A percentile compares a stretch with the other conserved stretches of the same genome.
Conservation (phyloP, 129 eudicot species). For the Flaveria ramosissima region DNA sequence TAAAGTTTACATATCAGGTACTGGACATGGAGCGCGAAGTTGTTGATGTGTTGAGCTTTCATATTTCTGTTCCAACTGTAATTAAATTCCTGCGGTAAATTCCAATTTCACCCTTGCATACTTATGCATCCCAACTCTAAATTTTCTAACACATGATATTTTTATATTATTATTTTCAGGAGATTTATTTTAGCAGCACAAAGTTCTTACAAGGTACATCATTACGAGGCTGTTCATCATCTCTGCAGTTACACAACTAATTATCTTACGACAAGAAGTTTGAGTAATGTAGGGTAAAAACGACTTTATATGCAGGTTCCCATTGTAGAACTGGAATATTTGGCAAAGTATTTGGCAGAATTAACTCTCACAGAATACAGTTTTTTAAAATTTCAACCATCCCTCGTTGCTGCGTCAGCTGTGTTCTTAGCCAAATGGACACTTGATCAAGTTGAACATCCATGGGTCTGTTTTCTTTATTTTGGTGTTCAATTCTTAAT, state of each 20-base stretch:
- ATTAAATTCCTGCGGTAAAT: slow-evolving; percentile 76
- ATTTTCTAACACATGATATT: slow-evolving; percentile 20
- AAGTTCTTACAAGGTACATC: slow-evolving; percentile 64
- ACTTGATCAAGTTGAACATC: slow-evolving; percentile 75
- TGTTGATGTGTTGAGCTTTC: slow-evolving; percentile 63
- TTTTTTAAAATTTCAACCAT: slow-evolving; percentile 77
- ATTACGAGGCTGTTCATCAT: slow-evolving; percentile 7
- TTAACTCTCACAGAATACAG: slow-evolving; percentile 75
- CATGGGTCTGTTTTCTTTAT: slow-evolving; percentile 69
- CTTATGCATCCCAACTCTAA: slow-evolving; percentile 3
- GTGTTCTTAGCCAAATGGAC: slow-evolving; percentile 96
- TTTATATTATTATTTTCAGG: slow-evolving; percentile 44
- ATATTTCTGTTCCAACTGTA: slow-evolving; percentile 73
- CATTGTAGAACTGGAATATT: slow-evolving; percentile 59
- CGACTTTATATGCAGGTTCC: slow-evolving; percentile 56
- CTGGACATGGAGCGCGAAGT: slow-evolving; percentile 77
- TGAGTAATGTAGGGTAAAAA: slow-evolving; percentile 6
- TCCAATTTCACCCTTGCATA: slow-evolving; percentile 8
- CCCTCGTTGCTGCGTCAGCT: slow-evolving; percentile 88
- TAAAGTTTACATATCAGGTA: slow-evolving; percentile 51
- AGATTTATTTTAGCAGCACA: slow-evolving; percentile 91
- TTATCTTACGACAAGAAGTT: neutral
- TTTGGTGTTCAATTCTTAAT: neutral
- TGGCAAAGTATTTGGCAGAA: slow-evolving; percentile 87
- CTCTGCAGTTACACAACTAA: slow-evolving; percentile 7